Conservation (phyloP, 2,329 filamentous ascomycete genomes). For the Cordyceps farinosa region DNA sequence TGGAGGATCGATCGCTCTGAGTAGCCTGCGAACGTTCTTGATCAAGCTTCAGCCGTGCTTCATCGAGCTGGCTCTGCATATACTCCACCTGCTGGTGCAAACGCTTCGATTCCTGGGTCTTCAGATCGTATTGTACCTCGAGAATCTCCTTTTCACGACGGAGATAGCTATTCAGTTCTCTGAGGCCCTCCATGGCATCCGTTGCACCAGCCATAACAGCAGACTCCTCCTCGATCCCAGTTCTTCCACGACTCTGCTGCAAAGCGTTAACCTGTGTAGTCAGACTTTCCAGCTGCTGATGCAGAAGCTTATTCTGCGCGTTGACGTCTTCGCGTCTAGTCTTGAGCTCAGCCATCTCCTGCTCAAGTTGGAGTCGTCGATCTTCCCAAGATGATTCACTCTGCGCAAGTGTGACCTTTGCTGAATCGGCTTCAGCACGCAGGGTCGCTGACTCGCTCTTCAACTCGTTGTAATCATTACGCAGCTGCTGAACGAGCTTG, state of each 20-base stretch:
- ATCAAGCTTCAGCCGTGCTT: slow-evolving; percentile 81
- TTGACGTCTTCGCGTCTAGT: slow-evolving; percentile 78
- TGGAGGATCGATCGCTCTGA: slow-evolving; percentile 67
- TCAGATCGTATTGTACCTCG: slow-evolving; percentile 91
- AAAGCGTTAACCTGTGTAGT: slow-evolving; percentile 74
- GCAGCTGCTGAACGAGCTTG: slow-evolving; percentile 73
- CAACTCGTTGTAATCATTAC: slow-evolving; percentile 75
- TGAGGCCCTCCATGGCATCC: slow-evolving; percentile 68
- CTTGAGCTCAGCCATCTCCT: slow-evolving; percentile 76
- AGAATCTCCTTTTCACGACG: slow-evolving; percentile 96
- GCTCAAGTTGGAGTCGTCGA: slow-evolving; percentile 73
- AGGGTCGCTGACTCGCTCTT: slow-evolving; percentile 73
- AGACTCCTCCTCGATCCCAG: slow-evolving; percentile 50
- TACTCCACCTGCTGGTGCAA: slow-evolving; percentile 89
- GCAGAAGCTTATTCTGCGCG: slow-evolving; percentile 85
- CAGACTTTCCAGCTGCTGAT: slow-evolving; percentile 82
- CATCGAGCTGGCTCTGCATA: slow-evolving; percentile 81
- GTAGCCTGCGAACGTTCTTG: slow-evolving; percentile 78
- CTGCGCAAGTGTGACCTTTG: slow-evolving; percentile 72
- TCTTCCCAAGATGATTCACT: slow-evolving; percentile 88
- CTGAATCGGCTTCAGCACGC: slow-evolving; percentile 79
- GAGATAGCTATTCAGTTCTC: slow-evolving; percentile 87
- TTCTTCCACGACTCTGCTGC: slow-evolving; percentile 66
- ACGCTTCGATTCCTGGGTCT: slow-evolving; percentile 81
- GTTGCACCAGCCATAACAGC: slow-evolving; percentile 50